Evolutionary conservation across 2,329 filamentous ascomycete species (phyloP).

Genomic region (Celoporthe dispersa): DNA sequence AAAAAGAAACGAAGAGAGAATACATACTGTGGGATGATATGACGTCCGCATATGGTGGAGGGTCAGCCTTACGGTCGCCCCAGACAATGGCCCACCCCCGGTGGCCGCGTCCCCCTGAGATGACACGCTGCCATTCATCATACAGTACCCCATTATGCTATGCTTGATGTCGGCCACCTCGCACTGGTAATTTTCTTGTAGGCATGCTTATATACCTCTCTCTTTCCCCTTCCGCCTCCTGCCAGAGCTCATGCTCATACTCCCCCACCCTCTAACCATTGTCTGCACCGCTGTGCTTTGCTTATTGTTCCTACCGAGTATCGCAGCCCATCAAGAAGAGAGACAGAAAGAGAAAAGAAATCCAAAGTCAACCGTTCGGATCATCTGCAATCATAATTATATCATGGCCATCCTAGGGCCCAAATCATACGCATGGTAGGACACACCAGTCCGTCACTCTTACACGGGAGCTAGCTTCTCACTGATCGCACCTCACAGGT

Average conservation of each 20-base stretch:
- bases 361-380: not conserved
- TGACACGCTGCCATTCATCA: conserved; percentile 3
- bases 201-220: conserved; percentile 10
- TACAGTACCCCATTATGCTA: not conserved
- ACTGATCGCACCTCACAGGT: conserved; percentile 47
- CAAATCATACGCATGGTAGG: conserved; percentile 27
- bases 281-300: not conserved
- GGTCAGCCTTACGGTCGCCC: not conserved
- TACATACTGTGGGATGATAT: not conserved
- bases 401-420: conserved; percentile 26
- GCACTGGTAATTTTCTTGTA: not conserved
- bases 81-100: not conserved
- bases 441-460: not conserved
- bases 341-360: not conserved
- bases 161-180: not conserved
- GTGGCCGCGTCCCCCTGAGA: conserved; percentile 14
- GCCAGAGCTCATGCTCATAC: not conserved
- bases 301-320: not conserved
- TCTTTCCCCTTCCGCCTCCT: not conserved
- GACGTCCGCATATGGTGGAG: not conserved
- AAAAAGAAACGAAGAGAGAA: not conserved
- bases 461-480: not conserved
- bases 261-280: not conserved
- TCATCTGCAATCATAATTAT: not conserved
- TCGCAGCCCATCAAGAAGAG: not conserved